Conservation (phyloP, 345 rosid species). For the Citrus unshiu region DNA sequence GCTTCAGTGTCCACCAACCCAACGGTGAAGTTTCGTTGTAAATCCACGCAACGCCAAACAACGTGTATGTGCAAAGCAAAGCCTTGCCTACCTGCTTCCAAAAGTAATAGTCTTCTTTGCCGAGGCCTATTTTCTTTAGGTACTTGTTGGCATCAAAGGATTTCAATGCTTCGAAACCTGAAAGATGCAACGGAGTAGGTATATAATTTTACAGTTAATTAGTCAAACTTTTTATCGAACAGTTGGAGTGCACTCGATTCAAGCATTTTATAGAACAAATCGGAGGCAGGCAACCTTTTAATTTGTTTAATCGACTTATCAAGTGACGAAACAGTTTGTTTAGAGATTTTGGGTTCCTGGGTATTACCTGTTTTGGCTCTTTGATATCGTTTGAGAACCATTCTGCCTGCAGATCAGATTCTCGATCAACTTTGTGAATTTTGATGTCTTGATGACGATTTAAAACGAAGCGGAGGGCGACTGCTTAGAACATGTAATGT, state of each 20-base stretch:
- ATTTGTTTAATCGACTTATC: background rate
- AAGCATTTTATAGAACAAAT: conserved; percentile 33
- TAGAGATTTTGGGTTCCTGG: background rate
- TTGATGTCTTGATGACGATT: background rate
- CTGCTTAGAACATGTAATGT: background rate
- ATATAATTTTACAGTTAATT: too few species aligned
- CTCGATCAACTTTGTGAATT: background rate
- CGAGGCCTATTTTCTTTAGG: conserved; percentile 65
- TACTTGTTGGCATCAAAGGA: conserved; percentile 50
- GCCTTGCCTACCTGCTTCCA: conserved; percentile 89
- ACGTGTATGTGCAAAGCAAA: conserved; percentile 63
- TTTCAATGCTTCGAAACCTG: conserved; percentile 56
- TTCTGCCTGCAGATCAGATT: conserved; percentile 13
- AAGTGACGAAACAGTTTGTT: background rate
- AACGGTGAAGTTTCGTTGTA: conserved; percentile 82
- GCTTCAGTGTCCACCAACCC: conserved; percentile 94
- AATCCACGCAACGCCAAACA: conserved; percentile 65
- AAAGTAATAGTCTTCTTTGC: conserved; percentile 60
- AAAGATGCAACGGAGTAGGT: background rate
- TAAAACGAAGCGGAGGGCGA: background rate
- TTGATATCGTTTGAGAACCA: conserved; percentile 59
- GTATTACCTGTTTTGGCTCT: conserved; percentile 55
- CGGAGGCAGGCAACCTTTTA: background rate
- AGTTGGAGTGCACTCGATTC: background rate
- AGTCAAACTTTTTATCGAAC: conserved; percentile 28